A percentile compares a stretch with the other conserved stretches of the same genome.
Conservation (phyloP, 179 eudicot genomes). For the Heliamphora pulchella region DNA sequence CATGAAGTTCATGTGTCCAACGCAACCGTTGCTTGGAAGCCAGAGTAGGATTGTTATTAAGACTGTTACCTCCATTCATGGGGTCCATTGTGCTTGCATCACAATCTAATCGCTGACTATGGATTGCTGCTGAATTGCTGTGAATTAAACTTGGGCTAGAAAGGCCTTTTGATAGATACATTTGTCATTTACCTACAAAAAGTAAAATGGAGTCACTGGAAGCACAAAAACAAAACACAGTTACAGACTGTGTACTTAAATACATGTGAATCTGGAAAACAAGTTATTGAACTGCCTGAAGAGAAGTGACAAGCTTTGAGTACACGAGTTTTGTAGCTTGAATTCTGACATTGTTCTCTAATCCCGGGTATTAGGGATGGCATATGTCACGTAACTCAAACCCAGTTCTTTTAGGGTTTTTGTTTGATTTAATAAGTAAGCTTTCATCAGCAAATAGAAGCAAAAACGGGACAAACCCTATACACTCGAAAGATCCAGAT, state of each 20-base stretch:
- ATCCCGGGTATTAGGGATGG: not conserved
- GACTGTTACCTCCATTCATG: constrained; percentile 22
- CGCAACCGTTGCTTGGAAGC: constrained; percentile 53
- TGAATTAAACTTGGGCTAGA: constrained; percentile 23
- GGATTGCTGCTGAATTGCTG: constrained; percentile 9
- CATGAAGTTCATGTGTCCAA: constrained; percentile 60
- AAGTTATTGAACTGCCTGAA: constrained; percentile 4
- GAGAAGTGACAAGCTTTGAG: constrained; percentile 1
- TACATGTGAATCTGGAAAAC: not conserved
- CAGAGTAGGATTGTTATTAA: constrained; percentile 30
- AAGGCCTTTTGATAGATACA: constrained; percentile 23
- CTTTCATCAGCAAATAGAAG: not conserved
- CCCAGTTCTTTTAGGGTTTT: not conserved
- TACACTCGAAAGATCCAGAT: not conserved
- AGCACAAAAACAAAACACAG: not conserved
- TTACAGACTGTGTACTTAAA: not conserved
- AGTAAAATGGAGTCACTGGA: constrained; percentile 11
- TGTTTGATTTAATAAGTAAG: not conserved
- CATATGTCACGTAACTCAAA: not conserved
- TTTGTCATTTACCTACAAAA: constrained; percentile 18
- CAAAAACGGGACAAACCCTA: not conserved
- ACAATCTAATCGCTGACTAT: constrained; percentile 22
- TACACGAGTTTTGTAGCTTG: not conserved
- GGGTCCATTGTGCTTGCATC: constrained; percentile 28
- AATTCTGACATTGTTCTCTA: not conserved